These are phyloP conservation scores for Suillus paluster DNA, from an alignment of 768 basidiomycete genomes.

Conservation along the genomic window DNA sequence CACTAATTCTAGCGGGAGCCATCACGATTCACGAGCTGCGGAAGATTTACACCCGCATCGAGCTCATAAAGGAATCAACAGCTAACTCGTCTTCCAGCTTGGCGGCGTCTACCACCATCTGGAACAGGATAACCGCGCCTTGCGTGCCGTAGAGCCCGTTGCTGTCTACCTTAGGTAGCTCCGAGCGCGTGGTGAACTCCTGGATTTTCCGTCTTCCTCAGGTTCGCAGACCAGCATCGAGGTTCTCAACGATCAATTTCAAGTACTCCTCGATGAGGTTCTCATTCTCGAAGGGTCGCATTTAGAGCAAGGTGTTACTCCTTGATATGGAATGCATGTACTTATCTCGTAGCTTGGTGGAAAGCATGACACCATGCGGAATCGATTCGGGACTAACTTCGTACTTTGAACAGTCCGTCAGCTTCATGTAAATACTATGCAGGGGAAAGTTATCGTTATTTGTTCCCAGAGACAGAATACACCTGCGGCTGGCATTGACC, in stretches of 20 bases:
- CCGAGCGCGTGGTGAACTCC: slow-evolving; percentile 81
- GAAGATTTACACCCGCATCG: slow-evolving; percentile 90
- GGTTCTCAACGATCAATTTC: slow-evolving; percentile 87
- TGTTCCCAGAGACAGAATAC: no score
- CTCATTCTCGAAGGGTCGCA: no score
- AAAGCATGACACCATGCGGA: no score
- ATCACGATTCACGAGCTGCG: slow-evolving; percentile 99
- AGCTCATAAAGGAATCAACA: slow-evolving; percentile 97
- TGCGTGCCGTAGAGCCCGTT: slow-evolving; percentile 92
- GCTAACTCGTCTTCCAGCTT: slow-evolving; percentile 54
- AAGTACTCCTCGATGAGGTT: slow-evolving; percentile 94
- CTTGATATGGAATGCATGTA: no score
- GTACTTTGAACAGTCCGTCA: no score
- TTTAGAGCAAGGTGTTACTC: no score
- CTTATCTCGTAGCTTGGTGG: no score
- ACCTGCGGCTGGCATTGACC: no score
- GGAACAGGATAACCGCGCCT: slow-evolving; percentile 93
- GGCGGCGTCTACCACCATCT: slow-evolving; percentile 98
- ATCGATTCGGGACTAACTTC: no score
- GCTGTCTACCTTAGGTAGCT: slow-evolving; percentile 87
- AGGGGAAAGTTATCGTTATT: no score
- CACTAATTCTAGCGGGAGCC: slow-evolving; percentile 97
- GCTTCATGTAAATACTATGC: no score
- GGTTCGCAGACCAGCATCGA: slow-evolving; percentile 94
- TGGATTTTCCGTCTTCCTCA: slow-evolving; percentile 92